phyloP scores from a whole-genome alignment of 2,329 filamentous ascomycete genomes.

The Fusarium algeriense region DNA sequence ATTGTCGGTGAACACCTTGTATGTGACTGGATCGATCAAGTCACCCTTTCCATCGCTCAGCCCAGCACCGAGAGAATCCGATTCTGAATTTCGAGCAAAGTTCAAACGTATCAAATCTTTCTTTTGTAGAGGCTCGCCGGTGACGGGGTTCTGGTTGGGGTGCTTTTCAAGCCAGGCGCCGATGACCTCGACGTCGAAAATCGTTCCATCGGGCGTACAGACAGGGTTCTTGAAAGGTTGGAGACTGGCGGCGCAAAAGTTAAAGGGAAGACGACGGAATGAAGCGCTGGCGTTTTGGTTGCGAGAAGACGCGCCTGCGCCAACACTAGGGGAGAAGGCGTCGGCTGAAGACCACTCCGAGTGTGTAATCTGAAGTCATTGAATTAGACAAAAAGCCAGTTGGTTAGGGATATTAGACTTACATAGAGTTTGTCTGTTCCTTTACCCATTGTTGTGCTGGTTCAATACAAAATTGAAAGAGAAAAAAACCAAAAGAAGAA shows the following conservation, averaged over 20 bases:
- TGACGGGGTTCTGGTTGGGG: slow-evolving; percentile 85
- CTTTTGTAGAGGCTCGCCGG: slow-evolving; percentile 81
- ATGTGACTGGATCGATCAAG: slow-evolving; percentile 95
- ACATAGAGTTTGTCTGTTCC: slow-evolving; percentile 62
- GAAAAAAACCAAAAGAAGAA: not conserved
- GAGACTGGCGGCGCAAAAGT: slow-evolving; percentile 95
- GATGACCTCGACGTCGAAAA: slow-evolving; percentile 96
- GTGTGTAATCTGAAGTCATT: slow-evolving; percentile 78
- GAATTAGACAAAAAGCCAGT: not conserved
- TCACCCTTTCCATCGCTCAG: slow-evolving; percentile 73
- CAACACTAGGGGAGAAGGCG: slow-evolving; percentile 84
- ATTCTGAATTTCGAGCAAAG: slow-evolving; percentile 89
- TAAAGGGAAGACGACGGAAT: slow-evolving; percentile 94
- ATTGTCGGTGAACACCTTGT: slow-evolving; percentile 97
- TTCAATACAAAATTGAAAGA: not conserved
- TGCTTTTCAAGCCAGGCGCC: slow-evolving; percentile 94
- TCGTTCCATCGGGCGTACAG: slow-evolving; percentile 86
- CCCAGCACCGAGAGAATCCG: slow-evolving; percentile 61
- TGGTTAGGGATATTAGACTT: slow-evolving; percentile 19
- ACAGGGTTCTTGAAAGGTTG: slow-evolving; percentile 96
- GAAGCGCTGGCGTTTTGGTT: slow-evolving; percentile 61
- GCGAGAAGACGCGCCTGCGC: slow-evolving; percentile 71
- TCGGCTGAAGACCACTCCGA: slow-evolving; percentile 96
- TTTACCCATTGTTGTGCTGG: slow-evolving; percentile 54
- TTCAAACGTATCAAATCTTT: slow-evolving; percentile 90